Conservation (phyloP, 2,329 filamentous ascomycete genomes). For the Calcarisporium arbuscula region DNA sequence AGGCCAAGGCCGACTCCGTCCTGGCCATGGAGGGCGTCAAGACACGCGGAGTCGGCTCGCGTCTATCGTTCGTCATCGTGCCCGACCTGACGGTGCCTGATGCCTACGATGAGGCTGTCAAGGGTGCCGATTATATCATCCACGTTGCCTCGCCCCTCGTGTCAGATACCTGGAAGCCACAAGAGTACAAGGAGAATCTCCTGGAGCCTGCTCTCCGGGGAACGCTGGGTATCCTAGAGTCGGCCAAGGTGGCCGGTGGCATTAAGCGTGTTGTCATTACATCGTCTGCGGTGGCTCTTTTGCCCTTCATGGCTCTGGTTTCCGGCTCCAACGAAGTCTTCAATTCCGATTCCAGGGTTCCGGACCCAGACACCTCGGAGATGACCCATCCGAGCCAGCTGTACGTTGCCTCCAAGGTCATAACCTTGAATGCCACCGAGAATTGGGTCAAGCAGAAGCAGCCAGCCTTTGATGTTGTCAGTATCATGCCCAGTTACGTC, state of each 20-base stretch:
- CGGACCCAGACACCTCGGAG: neutral
- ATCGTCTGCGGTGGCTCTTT: constrained; percentile 24
- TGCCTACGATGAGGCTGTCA: constrained; percentile 34
- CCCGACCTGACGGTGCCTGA: constrained; percentile 27
- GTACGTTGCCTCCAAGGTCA: constrained; percentile 30
- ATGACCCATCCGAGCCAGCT: too few species aligned
- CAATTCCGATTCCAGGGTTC: constrained; percentile 7
- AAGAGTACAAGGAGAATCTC: constrained; percentile 13
- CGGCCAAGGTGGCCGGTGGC: constrained; percentile 23
- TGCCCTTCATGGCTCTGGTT: neutral
- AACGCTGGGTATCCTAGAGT: constrained; percentile 28
- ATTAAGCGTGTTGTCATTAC: constrained; percentile 38
- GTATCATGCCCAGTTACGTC: constrained; percentile 29
- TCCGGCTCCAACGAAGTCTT: constrained; percentile 4
- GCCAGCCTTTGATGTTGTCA: constrained; percentile 28
- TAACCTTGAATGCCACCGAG: constrained; percentile 25
- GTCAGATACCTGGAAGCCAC: neutral
- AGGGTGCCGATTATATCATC: constrained; percentile 29
- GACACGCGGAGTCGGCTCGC: too few species aligned
- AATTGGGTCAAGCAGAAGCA: constrained; percentile 23
- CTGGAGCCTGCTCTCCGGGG: constrained; percentile 28
- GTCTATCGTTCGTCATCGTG: constrained; percentile 22
- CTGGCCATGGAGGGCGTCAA: too few species aligned
- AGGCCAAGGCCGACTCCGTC: constrained; percentile 1
- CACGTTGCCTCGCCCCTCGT: constrained; percentile 22